Evolutionary conservation across 306 rosid genomes (phyloP), one percentile per base, ranked within the genome.

Genomic region (Senna tora): DNA sequence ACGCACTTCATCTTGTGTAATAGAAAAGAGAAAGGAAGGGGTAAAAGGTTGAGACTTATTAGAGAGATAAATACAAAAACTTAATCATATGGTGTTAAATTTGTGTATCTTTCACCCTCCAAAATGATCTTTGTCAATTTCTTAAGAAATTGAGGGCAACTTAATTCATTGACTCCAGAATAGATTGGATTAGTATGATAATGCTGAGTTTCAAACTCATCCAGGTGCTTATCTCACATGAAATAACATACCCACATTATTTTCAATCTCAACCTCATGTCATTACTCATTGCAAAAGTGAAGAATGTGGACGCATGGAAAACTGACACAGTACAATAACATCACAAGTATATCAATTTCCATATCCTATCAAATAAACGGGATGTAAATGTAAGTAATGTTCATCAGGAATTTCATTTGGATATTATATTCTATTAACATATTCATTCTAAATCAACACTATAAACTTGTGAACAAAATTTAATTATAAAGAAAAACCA

Each of bases 381-480:
- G 63, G 50, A 72, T 52, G 43, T 28, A n/a, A n/a, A n/a, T n/a
- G n/a, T n/a, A n/a, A 12, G 22, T 55, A 13, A 55, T 55, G 36
- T 55, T 67, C 19, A 64, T 20, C 22, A 66, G 32, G 43, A 71
- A 75, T 76, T 71, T 66, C 60, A 76, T 47, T 39, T 73, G 61
- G 13, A 39, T 62, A 52, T 13, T n/a, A 62, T 73, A 58, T 60
- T 63, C 59, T 54, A 71, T 45, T 15, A 20, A 59, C 72, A 52
- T 28, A 50, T 13, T 16, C 65, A 32, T 57, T 74, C 49, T 65
- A 78, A 74, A 75, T 56, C 72, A 67, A 30, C 34, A 59, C 72
- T 66, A 46, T 25, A 58, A 82, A 70, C 42, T 41, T 49, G 7
- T 41, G 19, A 62, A 34, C 14, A 22, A 41, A 56, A 53, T 53